These are phyloP conservation scores for Chlorella ohadii DNA, from an alignment of 139 green algal genomes.

Conservation along the genomic window DNA sequence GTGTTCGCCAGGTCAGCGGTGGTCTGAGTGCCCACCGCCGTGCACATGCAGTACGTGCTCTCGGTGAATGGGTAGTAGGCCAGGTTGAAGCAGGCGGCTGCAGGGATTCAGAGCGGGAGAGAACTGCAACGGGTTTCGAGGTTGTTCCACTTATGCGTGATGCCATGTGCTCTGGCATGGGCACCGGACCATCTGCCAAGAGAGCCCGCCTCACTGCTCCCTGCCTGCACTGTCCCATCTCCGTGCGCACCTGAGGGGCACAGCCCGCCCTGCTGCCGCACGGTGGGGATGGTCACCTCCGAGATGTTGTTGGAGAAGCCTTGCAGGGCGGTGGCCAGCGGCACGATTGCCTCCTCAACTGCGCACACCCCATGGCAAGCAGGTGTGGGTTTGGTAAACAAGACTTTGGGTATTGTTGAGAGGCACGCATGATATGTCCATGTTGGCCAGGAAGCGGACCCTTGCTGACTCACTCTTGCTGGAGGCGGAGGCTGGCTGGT, in stretches of 20 bases:
- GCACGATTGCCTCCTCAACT: too few relatives aligned
- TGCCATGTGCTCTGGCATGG: too few relatives aligned
- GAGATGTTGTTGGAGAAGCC: neutral
- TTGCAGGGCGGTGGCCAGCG: neutral
- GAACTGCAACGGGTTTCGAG: too few relatives aligned
- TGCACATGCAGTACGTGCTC: constrained; percentile 36
- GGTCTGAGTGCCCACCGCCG: neutral
- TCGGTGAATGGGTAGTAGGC: constrained; percentile 31
- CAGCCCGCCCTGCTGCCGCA: neutral
- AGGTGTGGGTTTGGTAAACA: too few relatives aligned
- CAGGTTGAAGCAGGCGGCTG: constrained; percentile 39
- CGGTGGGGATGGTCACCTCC: neutral
- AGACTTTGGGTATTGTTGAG: too few relatives aligned
- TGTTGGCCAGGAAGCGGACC: too few relatives aligned
- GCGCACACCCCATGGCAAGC: too few relatives aligned
- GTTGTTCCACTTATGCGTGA: too few relatives aligned
- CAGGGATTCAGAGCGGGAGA: neutral
- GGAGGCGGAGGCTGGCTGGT: neutral
- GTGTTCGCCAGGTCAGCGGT: neutral
- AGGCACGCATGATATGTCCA: too few relatives aligned
- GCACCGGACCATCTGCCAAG: too few relatives aligned
- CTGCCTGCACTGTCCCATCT: neutral
- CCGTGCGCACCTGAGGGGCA: constrained; percentile 22
- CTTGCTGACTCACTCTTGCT: neutral
- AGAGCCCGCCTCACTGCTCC: too few relatives aligned